Evolutionary conservation across 495 filamentous ascomycete species (phyloP), one percentile per base, ranked within the genome.

Genomic region (Rhypophila decipiens): DNA sequence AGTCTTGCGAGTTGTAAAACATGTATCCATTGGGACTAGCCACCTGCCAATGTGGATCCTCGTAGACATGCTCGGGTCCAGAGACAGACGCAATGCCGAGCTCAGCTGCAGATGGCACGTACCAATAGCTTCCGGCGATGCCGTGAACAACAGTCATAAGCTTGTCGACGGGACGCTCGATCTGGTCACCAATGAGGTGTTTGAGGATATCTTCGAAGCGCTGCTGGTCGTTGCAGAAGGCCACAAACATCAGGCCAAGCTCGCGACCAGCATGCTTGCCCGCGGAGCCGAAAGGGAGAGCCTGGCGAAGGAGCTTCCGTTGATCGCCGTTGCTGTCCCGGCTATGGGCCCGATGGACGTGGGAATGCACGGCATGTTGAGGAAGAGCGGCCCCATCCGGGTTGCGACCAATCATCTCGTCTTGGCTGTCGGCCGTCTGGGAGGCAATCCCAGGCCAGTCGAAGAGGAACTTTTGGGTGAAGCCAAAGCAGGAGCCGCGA

Each of bases 191-290:
- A 5, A 58, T 23, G 46, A 58, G 49, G 44, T 50, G 53, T 8
- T 41, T 20, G 5, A 58, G 47, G 20, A 58, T 51, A 3, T 44
- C 21, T 27, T 58, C 55, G 31, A 58, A 54, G 4, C 55, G 50
- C 24, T 49, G 22, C 44, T 58, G 55, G n/a, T 58, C 55, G 22
- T 58, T 58, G 44, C 47, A 51, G 24, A 58, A 58, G 19, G 51
- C 55, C 3, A 58, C 46, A 42, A 58, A 58, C 55, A 58, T 58
- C 27, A 53, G 1, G 42, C 55, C 50, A 44, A 47, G 40, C 21
- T 58, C 55, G 10, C 51, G 55, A 22, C 51, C 47, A 20, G 39
- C 39, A 15, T 42, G 39, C 11, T 17, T 17, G 8, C 9, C 39
- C 15, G 39, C 2, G 1, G 39, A 23, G 9, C 39, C 39, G 17